Evolutionary conservation across 2,329 filamentous ascomycete genomes (phyloP).

Genomic region (Endothia cerciana): DNA sequence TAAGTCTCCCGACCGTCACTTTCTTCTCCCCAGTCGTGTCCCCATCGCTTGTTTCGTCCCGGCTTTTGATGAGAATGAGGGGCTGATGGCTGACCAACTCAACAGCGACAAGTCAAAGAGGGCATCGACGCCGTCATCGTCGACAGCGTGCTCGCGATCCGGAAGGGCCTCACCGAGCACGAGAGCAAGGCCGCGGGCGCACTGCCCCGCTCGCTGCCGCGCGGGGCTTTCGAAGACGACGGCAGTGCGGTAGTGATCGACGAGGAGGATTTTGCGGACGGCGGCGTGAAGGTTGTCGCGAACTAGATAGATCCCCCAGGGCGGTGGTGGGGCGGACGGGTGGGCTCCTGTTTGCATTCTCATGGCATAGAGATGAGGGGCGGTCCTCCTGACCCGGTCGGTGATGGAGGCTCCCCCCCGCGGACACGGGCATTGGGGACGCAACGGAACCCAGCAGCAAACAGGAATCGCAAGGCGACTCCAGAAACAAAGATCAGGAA

Average conservation of each 20-base stretch:
- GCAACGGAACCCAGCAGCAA: not conserved
- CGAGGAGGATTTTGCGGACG: conserved; percentile 5
- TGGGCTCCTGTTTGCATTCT: not conserved
- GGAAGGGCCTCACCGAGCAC: conserved; percentile 75
- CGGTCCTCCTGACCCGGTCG: no score
- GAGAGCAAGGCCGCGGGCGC: conserved; percentile 26
- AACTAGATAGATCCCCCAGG: conserved; percentile 10
- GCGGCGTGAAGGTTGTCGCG: conserved; percentile 22
- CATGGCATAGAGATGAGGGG: not conserved
- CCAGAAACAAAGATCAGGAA: not conserved
- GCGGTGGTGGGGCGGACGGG: no score
- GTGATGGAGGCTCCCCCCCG: no score
- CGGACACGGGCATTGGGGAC: not conserved
- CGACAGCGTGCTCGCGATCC: conserved; percentile 89
- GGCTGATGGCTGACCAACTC: not conserved
- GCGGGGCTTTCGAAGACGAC: conserved; percentile 7
- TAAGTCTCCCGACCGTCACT: conserved; percentile 49
- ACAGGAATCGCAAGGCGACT: not conserved
- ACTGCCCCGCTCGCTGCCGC: conserved; percentile 4
- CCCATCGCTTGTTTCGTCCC: conserved; percentile 12
- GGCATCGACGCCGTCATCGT: conserved; percentile 98
- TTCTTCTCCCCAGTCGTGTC: not conserved
- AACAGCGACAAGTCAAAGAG: conserved; percentile 83
- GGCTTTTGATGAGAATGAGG: not conserved
- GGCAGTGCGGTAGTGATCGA: conserved; percentile 13